Evolutionary conservation across 1,284 basidiomycete genomes (phyloP), one percentile per base, ranked within the genome.

Genomic region (Gastroboletus turbinatus): DNA sequence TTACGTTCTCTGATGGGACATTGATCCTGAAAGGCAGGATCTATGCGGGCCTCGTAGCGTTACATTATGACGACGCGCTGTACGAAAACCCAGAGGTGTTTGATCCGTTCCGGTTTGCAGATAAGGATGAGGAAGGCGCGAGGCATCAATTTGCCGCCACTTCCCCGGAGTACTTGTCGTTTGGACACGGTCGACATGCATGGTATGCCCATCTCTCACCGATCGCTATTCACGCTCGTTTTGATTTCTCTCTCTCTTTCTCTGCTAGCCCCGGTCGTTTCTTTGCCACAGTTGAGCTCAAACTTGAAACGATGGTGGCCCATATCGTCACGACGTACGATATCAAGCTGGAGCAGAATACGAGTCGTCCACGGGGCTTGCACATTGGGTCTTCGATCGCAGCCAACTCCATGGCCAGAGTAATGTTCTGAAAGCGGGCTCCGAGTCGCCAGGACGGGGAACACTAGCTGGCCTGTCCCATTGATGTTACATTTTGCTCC

Each of bases 1-100:
- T 70, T 58, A 73, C 67, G 0, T 73, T 78, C 54, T 73, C 74
- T 0, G 72, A 78, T 50, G 78, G 77, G 2, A 73, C 72, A 1
- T 62, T 67, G 16, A 48, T 79, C 5, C 77, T 76, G 4, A 61
- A 67, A 32, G 76, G 76, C 13, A 49, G 61, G 21, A 48, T 78
- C 44, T 57, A 63, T 16, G 65, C 67, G 23, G 63, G 72, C 0
- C 33, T 63, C 1, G 21, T 43, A 13, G 53, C 68, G 0, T 46
- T 59, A 14, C 73, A 75, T 42, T 61, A 56, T 23, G 67, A 75
- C 36, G 50, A 55, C 5, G 29, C 42, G 7, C 55, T 67, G 25
- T 72, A 73, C 53, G 40, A 60, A 6, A 58, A 69, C 23, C 50
- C 73, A 0, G 53, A 62, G 0, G 59, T 50, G 1, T 73, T 75